Evolutionary conservation across 2,329 filamentous ascomycete genomes (phyloP).

Genomic region (Ustilaginoidea virens): DNA sequence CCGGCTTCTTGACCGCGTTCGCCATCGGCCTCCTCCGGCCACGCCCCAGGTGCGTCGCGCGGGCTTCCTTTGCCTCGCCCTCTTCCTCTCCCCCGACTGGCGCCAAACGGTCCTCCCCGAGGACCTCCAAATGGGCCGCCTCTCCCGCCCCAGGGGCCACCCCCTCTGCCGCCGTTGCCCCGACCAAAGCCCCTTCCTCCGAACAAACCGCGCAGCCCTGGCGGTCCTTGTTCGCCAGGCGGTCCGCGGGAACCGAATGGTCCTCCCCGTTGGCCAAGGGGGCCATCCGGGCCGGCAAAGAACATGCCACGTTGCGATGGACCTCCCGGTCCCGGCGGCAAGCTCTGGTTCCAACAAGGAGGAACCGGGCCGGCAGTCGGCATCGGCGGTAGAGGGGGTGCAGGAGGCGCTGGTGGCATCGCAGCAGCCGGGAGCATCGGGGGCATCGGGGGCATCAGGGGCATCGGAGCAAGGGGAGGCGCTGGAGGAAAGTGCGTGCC

Average conservation of each 20-base stretch:
- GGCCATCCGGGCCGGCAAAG: constrained; percentile 1
- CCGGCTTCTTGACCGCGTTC: constrained; percentile 3
- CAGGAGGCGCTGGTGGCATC: constrained; percentile 3
- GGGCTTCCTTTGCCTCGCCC: neutral
- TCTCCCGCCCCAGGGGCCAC: constrained; percentile 3
- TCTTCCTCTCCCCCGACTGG: neutral
- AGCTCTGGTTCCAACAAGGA: neutral
- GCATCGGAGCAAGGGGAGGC: constrained; percentile 3
- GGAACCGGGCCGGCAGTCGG: too few relatives aligned
- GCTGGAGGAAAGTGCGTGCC: constrained; percentile 2
- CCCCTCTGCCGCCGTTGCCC: neutral
- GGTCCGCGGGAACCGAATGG: neutral
- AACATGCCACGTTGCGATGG: neutral
- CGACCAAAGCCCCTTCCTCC: neutral
- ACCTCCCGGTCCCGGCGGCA: neutral
- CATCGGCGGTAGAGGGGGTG: too few relatives aligned
- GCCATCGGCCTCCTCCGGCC: constrained; percentile 18
- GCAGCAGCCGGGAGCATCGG: neutral
- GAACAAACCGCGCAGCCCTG: neutral
- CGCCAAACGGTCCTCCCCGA: constrained; percentile 1
- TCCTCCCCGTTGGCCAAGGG: neutral
- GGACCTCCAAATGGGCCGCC: constrained; percentile 5
- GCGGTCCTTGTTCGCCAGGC: neutral
- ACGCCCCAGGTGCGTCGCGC: constrained; percentile 14
- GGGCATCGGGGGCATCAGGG: too few relatives aligned